A percentile compares a stretch with the other conserved stretches of the same genome.
Evolutionary conservation across 345 rosid species (phyloP).

Genomic region (Durio zibethinus): DNA sequence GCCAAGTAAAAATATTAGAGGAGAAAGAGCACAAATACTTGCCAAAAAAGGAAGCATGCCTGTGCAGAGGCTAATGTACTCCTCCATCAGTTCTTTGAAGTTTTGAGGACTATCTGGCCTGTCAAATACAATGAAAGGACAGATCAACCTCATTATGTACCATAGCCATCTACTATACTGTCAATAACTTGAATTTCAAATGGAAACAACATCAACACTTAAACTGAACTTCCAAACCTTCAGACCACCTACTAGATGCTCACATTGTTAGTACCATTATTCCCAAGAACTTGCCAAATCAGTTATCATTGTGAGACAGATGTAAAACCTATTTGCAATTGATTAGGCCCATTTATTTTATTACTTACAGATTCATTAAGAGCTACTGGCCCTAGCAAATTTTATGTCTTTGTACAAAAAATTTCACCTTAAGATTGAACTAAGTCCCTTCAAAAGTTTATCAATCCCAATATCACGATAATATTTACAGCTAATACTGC

Average conservation of each 20-base stretch:
- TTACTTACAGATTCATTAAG: neutral
- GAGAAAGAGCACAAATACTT: no score
- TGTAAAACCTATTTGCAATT: neutral
- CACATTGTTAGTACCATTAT: neutral
- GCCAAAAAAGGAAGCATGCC: neutral
- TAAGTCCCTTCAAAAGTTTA: neutral
- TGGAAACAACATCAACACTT: neutral
- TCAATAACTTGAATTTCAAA: neutral
- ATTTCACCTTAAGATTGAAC: neutral
- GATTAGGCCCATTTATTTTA: neutral
- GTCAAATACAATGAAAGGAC: constrained; percentile 12
- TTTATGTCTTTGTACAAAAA: neutral
- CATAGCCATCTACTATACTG: neutral
- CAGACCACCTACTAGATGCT: neutral
- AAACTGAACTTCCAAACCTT: neutral
- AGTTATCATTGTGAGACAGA: neutral
- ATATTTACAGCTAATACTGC: neutral
- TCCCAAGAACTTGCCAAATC: neutral
- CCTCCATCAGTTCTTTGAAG: constrained; percentile 28
- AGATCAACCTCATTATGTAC: neutral
- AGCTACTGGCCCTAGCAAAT: neutral
- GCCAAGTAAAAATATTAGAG: no score
- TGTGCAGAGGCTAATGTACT: neutral
- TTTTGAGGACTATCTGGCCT: constrained; percentile 65
- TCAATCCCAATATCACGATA: neutral